Conservation (phyloP, 2,329 filamentous ascomycete species). For the Pyricularia pennisetigena region DNA sequence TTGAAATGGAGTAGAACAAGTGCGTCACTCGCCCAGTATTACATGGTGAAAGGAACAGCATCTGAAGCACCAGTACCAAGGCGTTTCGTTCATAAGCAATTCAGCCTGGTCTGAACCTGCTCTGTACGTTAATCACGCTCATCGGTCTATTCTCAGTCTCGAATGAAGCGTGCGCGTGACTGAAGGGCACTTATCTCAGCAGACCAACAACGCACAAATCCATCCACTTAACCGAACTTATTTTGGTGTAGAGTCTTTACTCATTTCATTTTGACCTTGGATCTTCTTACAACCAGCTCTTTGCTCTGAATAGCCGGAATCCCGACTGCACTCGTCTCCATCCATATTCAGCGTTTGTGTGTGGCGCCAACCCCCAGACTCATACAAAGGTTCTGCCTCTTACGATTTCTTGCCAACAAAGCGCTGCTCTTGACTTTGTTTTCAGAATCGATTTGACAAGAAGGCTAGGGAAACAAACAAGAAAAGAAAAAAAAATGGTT, state of each 20-base stretch:
- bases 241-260: neutral
- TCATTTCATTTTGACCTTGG: neutral
- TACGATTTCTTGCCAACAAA: neutral
- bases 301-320: neutral
- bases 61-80: neutral
- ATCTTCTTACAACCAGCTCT: neutral
- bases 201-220: neutral
- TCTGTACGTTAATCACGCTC: neutral
- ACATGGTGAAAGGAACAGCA: neutral
- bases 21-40: neutral
- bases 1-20: neutral
- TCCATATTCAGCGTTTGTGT: neutral
- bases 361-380: neutral
- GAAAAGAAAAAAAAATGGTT: neutral
- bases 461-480: neutral
- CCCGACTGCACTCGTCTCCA: neutral
- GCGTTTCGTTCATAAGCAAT: neutral
- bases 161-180: neutral
- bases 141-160: neutral
- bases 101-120: neutral
- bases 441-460: neutral
- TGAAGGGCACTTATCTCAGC: neutral
- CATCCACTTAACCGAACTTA: neutral
- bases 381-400: neutral
- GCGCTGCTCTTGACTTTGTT: neutral